Percentiles rank a stretch among this genome's conserved stretches.
Conservation (phyloP, 345 rosid genomes). For the Diplotaxis tenuifolia region DNA sequence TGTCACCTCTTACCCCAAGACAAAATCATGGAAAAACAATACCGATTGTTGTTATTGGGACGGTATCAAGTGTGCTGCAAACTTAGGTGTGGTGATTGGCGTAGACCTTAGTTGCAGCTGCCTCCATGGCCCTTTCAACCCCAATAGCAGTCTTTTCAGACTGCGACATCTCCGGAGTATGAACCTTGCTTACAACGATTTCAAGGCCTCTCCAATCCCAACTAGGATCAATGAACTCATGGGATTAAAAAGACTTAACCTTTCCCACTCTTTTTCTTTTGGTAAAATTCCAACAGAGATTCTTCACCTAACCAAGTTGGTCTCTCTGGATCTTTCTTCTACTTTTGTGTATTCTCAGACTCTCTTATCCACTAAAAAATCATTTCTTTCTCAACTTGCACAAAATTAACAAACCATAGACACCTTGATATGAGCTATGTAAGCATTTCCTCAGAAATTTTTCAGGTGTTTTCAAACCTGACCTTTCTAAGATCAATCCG, state of each 20-base stretch:
- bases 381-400: not conserved
- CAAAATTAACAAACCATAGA: not conserved
- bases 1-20: not conserved
- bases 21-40: not conserved
- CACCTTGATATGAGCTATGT: not conserved
- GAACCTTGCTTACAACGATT: conserved; percentile 33
- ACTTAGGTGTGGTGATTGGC: not conserved
- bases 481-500: not conserved
- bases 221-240: not conserved
- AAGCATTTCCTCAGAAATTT: not conserved
- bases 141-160: conserved; percentile 1
- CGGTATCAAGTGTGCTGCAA: not conserved
- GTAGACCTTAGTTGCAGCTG: not conserved
- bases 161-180: conserved; percentile 17
- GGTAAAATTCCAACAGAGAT: not conserved
- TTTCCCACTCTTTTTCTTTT: not conserved
- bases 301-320: conserved; percentile 12
- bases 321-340: conserved; percentile 15
- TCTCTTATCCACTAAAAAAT: not conserved
- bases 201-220: not conserved
- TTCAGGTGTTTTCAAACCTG: not conserved
- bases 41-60: conserved; percentile 27
- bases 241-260: not conserved
- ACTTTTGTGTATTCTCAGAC: not conserved
- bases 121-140: not conserved